Evolutionary conservation across 495 filamentous ascomycete genomes (phyloP), one percentile per base, ranked within the genome.

Genomic region (Bryoglossum gracile): DNA sequence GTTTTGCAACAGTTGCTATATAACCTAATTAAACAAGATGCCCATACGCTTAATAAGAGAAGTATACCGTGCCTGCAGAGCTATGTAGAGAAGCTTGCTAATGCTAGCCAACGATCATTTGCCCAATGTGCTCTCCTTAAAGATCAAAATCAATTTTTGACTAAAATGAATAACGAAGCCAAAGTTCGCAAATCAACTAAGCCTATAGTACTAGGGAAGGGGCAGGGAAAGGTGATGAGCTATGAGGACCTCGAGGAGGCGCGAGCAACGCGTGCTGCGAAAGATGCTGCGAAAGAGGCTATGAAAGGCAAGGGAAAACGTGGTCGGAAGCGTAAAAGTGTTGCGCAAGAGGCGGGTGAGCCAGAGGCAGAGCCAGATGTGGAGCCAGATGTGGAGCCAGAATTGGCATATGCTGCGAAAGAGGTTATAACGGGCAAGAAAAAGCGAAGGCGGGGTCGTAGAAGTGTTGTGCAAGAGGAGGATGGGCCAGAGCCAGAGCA

Each of bases 221-320:
- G 18, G 5, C 47, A 18, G 33, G 60, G 51, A 32, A 67, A 58
- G 56, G 64, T 65, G 3, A 64, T 63, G 62, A 66, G 58, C 56
- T 66, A 55, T 55, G 62, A 66, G 61, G 58, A 66, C 51, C 47
- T 65, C 25, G 54, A 60, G 46, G 53, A 52, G 47, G 61, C 58
- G 53, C 58, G 61, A 51, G 59, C 51, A 43, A 55, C 56, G 52
- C 60, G 60, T 43, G 58, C 57, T 46, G 55, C 54, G 14, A 54
- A 63, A 45, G 45, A 57, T 25, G n/a, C n/a, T n/a, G n/a, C n/a
- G n/a, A n/a, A n/a, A n/a, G n/a, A n/a, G n/a, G 48, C 43, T 36
- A 43, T 34, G 22, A 55, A 56, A 50, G 56, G 54, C 50, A 57
- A 48, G 54, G 48, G 38, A n/a, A 60, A 60, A 55, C 57, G 54